phyloP scores from a whole-genome alignment of 148 eudicot species.

The Linanthus parryae region DNA sequence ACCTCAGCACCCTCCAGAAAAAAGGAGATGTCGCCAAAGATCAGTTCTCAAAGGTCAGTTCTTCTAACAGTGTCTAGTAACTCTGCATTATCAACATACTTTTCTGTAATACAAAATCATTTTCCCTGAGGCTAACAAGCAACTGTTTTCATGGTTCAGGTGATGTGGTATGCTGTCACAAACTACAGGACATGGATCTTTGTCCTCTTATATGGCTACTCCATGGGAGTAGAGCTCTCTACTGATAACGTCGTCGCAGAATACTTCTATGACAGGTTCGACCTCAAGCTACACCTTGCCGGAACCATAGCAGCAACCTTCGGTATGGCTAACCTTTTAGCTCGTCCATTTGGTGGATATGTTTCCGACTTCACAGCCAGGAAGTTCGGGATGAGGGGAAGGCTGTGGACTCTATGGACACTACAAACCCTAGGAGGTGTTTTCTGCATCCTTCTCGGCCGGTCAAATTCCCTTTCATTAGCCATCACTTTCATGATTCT shows the following conservation, averaged over 20 bases:
- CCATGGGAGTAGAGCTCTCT: no score
- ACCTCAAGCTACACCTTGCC: constrained; percentile 64
- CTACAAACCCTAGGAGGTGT: constrained; percentile 67
- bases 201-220: no score
- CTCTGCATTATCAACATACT: no score
- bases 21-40: constrained; percentile 45
- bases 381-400: constrained; percentile 73
- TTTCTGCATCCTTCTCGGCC: constrained; percentile 56
- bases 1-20: constrained; percentile 37
- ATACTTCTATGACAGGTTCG: constrained; percentile 44
- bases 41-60: constrained; percentile 35
- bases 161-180: no score
- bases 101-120: no score
- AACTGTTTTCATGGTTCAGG: no score
- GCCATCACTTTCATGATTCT: constrained; percentile 32
- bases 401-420: constrained; percentile 75
- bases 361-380: constrained; percentile 52
- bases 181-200: no score
- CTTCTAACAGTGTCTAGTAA: no score
- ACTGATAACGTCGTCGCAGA: no score
- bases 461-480: constrained; percentile 21
- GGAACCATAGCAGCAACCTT: constrained; percentile 67
- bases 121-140: no score
- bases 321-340: constrained; percentile 63
- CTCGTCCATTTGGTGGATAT: constrained; percentile 64